A percentile compares a stretch with the other conserved stretches of the same genome.
Evolutionary conservation across 106 monocot genomes (phyloP).

Genomic region (Amphibolis antarctica): DNA sequence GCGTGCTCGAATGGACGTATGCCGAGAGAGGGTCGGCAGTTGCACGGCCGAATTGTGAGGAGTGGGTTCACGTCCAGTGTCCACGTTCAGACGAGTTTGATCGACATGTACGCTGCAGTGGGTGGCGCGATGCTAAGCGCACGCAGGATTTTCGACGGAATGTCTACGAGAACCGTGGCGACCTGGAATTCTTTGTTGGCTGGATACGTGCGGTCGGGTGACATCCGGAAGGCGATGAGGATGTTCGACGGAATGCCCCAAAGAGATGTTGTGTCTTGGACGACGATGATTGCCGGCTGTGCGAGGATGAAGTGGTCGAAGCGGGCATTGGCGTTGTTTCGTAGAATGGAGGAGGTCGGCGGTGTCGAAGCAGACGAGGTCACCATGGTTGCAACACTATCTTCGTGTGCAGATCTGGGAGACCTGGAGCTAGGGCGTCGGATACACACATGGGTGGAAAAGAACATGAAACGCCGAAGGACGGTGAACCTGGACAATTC

Average conservation of each 20-base stretch:
- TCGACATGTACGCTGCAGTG: slow-evolving; percentile 15
- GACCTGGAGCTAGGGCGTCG: slow-evolving; percentile 21
- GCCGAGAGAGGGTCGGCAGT: slow-evolving; percentile 11
- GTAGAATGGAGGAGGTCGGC: slow-evolving; percentile 13
- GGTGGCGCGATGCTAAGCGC: slow-evolving; percentile 2
- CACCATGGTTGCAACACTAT: slow-evolving; percentile 18
- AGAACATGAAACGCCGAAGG: background rate
- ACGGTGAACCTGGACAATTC: slow-evolving; percentile 23
- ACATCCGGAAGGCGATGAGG: slow-evolving; percentile 4
- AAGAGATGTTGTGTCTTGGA: slow-evolving; percentile 26
- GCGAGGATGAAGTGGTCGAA: slow-evolving; percentile 7
- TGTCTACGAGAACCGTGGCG: slow-evolving; percentile 1
- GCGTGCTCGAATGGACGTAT: slow-evolving; percentile 10
- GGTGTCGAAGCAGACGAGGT: slow-evolving; percentile 19
- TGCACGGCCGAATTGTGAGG: slow-evolving; percentile 9
- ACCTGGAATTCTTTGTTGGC: slow-evolving; percentile 23
- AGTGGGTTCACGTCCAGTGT: slow-evolving; percentile 10
- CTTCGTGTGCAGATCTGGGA: slow-evolving; percentile 27
- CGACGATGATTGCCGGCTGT: slow-evolving; percentile 27
- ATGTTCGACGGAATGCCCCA: slow-evolving; percentile 21
- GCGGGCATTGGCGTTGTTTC: slow-evolving; percentile 18
- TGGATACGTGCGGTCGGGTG: slow-evolving; percentile 4
- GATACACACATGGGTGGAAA: slow-evolving; percentile 9
- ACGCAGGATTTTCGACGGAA: slow-evolving; percentile 18
- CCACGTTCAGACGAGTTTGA: slow-evolving; percentile 26